A percentile compares a stretch with the other conserved stretches of the same genome.
These are phyloP conservation scores for Glycine soja DNA, from an alignment of 306 rosid species.

Conservation along the genomic window DNA sequence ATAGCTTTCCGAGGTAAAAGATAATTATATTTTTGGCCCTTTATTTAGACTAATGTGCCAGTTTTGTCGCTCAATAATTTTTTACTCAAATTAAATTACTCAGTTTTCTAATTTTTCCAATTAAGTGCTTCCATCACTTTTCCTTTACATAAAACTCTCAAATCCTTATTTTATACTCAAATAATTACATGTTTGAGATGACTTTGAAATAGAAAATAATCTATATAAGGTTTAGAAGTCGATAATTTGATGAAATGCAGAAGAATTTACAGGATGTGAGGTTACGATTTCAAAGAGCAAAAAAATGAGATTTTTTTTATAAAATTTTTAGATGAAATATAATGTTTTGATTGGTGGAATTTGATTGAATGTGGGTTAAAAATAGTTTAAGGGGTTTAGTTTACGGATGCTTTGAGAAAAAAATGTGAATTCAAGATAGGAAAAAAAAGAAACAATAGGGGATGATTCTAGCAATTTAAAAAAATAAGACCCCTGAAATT, in stretches of 20 bases:
- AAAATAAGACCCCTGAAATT: too few species aligned
- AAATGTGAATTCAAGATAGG: not conserved
- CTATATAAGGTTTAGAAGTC: not conserved
- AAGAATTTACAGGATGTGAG: not conserved
- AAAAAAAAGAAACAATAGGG: not conserved
- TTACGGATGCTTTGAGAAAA: not conserved
- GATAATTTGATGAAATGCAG: not conserved
- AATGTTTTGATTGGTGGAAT: not conserved
- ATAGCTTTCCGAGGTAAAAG: slow-evolving; percentile 6
- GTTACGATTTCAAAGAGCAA: not conserved
- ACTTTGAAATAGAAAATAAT: not conserved
- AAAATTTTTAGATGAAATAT: not conserved
- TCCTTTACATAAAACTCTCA: not conserved
- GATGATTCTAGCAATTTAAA: not conserved
- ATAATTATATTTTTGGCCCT: not conserved
- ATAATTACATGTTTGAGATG: not conserved
- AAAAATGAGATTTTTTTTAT: too few species aligned
- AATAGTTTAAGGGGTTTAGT: not conserved
- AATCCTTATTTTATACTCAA: not conserved
- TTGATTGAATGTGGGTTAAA: not conserved
- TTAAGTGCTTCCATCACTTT: not conserved
- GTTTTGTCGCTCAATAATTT: not conserved
- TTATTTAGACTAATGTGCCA: not conserved
- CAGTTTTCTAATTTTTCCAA: not conserved
- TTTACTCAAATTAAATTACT: not conserved